Percentiles rank a stretch among this genome's conserved stretches.
phyloP scores from a whole-genome alignment of 2,329 filamentous ascomycete species.

The Microcera coccophila region DNA sequence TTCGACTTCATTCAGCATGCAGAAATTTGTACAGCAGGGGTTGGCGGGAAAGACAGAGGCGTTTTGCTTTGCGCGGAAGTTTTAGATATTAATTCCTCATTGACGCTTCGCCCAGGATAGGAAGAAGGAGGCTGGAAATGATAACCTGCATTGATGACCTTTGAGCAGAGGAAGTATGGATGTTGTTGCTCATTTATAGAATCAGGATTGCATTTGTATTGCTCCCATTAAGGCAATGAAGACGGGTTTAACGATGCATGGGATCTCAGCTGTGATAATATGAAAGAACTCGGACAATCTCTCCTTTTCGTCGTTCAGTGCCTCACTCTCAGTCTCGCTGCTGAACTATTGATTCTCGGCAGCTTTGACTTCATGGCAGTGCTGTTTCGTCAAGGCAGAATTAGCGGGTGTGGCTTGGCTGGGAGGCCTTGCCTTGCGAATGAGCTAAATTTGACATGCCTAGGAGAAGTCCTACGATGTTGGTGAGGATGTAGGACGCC shows the following conservation, averaged over 20 bases:
- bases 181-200: slow-evolving; percentile 22
- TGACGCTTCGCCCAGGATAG: slow-evolving; percentile 8
- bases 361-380: not conserved
- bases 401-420: slow-evolving; percentile 12
- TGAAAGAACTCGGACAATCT: slow-evolving; percentile 6
- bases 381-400: slow-evolving; percentile 11
- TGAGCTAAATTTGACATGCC: too few species aligned
- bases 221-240: slow-evolving; percentile 11
- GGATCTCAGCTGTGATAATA: slow-evolving; percentile 14
- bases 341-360: not conserved
- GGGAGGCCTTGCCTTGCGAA: too few species aligned
- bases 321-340: not conserved
- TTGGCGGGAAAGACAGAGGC: slow-evolving; percentile 20
- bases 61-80: slow-evolving; percentile 23
- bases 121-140: slow-evolving; percentile 8
- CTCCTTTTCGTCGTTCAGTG: not conserved
- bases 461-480: too few species aligned
- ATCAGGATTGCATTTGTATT: slow-evolving; percentile 14
- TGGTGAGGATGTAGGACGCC: too few species aligned
- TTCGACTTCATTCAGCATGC: slow-evolving; percentile 6
- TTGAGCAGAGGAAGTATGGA: slow-evolving; percentile 5
- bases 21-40: slow-evolving; percentile 12
- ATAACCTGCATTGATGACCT: slow-evolving; percentile 11
- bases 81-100: slow-evolving; percentile 8
- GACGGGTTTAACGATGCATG: slow-evolving; percentile 20